Base-by-base conservation (phyloP, 805 yeast species). In the Candida quercuum region DNA sequence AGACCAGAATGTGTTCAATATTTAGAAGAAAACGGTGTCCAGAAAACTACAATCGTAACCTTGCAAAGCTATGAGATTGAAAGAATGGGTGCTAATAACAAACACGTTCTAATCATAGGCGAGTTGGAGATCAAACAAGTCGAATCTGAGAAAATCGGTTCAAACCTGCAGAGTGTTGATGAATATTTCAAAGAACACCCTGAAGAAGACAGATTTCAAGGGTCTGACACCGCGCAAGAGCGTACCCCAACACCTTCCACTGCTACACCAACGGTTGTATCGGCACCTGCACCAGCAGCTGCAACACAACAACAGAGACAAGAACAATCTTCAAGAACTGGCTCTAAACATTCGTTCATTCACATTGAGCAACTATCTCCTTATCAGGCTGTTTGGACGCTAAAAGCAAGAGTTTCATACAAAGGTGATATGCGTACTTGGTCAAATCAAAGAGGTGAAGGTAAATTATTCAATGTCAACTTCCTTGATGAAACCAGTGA, bases 401-500 rank as follows among this genome's bases (percentile, higher is more conserved):
- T 93, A 52, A 87, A 86, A 52, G 99, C 94, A 1, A 78, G 98
- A 56, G 93, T 88, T 19, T 80, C 95, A 1, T 80, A 73, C 60
- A 93, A 91, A 61, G 78, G 91, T 39, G 96, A 87, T 43, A 72
- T 91, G 49, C 80, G 86, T 60, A 85, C 86, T 26, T 93, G 91
- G 91, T 76, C 86, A 36, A 87, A 86, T 51, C 81, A 76, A 44
- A 74, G 80, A 51, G 96, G 96, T 40, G 86, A 81, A 45, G 99
- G 99, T 38, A 85, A 86, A 60, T 71, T 93, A 42, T 88, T 93
- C 67, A 84, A 82, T 51, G 86, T 87, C 22, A 86, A 87, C 49
- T 78, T 93, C 41, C 64, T 91, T 40, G 99, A 93, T 58, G 95
- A 93, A 58, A 84, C 96, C 6, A 96, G 93, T 52, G 98, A 93